Base-by-base conservation (phyloP, 345 rosid genomes). In the Toxicodendron radicans region DNA sequence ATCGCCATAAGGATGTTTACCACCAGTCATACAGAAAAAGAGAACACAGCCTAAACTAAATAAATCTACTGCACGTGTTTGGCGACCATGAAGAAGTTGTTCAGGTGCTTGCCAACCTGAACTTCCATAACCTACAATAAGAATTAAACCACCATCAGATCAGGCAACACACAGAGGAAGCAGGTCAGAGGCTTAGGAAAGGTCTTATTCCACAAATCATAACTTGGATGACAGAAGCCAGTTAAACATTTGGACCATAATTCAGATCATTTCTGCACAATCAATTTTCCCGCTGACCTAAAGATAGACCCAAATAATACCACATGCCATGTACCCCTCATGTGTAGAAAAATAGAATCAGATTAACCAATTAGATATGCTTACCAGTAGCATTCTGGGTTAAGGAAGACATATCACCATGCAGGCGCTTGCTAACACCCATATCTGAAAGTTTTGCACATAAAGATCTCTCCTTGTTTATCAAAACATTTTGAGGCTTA, bases 51-150 rank as follows among this genome's bases (percentile, higher is more conserved):
- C 97, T 78, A 91, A 84, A 79, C 94, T 78, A 78, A 86, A 91
- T 76, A 91, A 79, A 81, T 91, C 94, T 62, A 91, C 84, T 0
- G 92, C 90, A 71, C 97, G 86, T 60, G 92, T 89, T 82, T 91
- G 94, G 48, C 92, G 88, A 63, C 84, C 91, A 66, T 84, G 83
- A 46, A 82, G 85, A 70, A 91, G 92, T 70, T 89, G 97, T 73
- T 91, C 97, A 78, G 97, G 91, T 21, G 97, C 91, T 83, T 89
- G 97, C 97, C 97, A 91, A 63, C 97, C 94, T 69, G 94, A 91
- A 83, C 94, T 91, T 64, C 92, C 94, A 79, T 86, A 86, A 73
- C 92, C 97, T 91, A 77, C 70, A 78, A 72, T 75, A 33, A 69
- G 13, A 56, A 62, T 43, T 56, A 65, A 68, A 30, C 23, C 53